Conservation (phyloP, 768 basidiomycete species). For the Mrakia gelida region DNA sequence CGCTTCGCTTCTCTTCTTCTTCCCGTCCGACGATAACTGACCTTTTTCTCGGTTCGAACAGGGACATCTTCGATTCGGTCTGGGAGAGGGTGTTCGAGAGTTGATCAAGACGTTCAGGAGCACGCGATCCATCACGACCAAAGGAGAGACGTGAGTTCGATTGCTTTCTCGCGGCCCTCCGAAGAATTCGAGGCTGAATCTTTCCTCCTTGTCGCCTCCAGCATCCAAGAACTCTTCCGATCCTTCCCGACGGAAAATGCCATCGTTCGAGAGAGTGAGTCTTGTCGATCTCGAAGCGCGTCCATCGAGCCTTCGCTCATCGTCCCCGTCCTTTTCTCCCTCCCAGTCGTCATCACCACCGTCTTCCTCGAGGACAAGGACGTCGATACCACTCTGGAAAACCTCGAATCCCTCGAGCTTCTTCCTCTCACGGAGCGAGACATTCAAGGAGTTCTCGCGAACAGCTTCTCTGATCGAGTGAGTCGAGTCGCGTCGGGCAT, state of each 20-base stretch:
- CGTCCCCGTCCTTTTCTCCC: background rate
- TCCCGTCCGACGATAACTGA: background rate
- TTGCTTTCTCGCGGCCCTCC: too few relatives aligned
- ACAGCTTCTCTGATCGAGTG: background rate
- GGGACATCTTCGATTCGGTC: background rate
- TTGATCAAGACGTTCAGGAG: slow-evolving; percentile 15
- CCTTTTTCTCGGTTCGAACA: background rate
- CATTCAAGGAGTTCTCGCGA: background rate
- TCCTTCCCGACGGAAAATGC: background rate
- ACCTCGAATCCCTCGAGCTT: background rate
- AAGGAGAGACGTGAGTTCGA: background rate
- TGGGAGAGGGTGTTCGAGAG: background rate
- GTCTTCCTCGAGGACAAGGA: background rate
- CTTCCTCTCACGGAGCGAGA: background rate
- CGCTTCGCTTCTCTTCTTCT: background rate
- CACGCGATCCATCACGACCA: background rate
- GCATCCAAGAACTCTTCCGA: background rate
- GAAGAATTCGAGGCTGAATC: background rate
- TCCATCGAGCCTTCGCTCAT: background rate
- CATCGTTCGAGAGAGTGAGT: slow-evolving; percentile 9
- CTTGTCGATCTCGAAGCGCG: background rate
- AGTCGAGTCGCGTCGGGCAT: background rate
- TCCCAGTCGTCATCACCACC: background rate
- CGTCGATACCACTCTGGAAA: background rate
- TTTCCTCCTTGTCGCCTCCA: background rate